These are phyloP conservation scores for Vanderwaltozyma yarrowii DNA, from an alignment of 805 yeast species.

Conservation along the genomic window DNA sequence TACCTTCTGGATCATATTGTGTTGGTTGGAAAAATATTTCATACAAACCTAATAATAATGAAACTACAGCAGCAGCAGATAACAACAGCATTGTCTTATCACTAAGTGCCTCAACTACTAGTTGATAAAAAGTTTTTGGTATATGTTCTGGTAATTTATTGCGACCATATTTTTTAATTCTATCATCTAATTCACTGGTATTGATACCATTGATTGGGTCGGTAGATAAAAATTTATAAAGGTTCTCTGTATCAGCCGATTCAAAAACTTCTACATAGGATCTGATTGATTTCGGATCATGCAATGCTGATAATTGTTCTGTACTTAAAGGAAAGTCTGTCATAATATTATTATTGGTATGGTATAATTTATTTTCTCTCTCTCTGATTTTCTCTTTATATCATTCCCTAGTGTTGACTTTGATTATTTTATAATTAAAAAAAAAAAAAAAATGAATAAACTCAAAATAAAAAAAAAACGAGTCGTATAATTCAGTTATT, in stretches of 20 bases:
- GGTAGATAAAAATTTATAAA: constrained; percentile 17
- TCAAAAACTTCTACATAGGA: constrained; percentile 17
- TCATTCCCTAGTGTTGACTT: too few species aligned
- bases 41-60: constrained; percentile 83
- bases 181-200: constrained; percentile 3
- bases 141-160: constrained; percentile 64
- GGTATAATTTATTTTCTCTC: too few species aligned
- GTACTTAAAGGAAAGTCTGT: not conserved
- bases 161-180: constrained; percentile 43
- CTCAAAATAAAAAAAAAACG: too few species aligned
- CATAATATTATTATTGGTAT: too few species aligned
- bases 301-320: constrained; percentile 18
- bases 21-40: constrained; percentile 83
- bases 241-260: constrained; percentile 7
- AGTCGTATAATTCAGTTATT: too few species aligned
- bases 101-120: constrained; percentile 77
- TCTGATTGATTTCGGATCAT: constrained; percentile 26
- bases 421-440: too few species aligned
- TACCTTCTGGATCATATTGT: constrained; percentile 68
- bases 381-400: too few species aligned
- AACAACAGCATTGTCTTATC: constrained; percentile 84
- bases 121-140: constrained; percentile 54
- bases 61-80: constrained; percentile 77
- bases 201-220: constrained; percentile 16
- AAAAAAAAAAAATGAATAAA: too few species aligned